A percentile compares a stretch with the other conserved stretches of the same genome.
These are phyloP conservation scores for Aspergillus tubingensis DNA, from an alignment of 2,329 filamentous ascomycete genomes.

Conservation along the genomic window DNA sequence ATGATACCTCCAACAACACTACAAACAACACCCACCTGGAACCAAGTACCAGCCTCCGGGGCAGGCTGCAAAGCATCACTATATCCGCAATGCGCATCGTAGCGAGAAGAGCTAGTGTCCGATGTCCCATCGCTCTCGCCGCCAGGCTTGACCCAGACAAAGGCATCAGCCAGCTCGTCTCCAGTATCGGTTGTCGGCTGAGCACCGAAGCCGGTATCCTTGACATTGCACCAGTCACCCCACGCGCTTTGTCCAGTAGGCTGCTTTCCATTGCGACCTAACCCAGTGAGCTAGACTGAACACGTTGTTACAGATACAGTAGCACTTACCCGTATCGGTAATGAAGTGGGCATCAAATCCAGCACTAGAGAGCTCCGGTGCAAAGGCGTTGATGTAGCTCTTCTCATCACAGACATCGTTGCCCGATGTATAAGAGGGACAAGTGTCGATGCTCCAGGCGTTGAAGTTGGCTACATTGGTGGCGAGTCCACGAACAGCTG, in stretches of 20 bases:
- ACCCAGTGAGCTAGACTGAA: background rate
- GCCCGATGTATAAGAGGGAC: constrained; percentile 47
- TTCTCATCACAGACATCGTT: constrained; percentile 57
- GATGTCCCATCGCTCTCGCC: constrained; percentile 56
- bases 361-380: constrained; percentile 48
- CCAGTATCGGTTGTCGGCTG: constrained; percentile 65
- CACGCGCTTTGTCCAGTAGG: constrained; percentile 57
- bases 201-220: constrained; percentile 64
- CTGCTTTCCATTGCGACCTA: constrained; percentile 64
- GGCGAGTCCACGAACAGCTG: constrained; percentile 54
- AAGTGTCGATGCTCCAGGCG: constrained; percentile 50
- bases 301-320: no score
- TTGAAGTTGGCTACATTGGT: constrained; percentile 65
- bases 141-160: constrained; percentile 72
- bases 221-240: constrained; percentile 71
- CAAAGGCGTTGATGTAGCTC: constrained; percentile 54
- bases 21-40: constrained; percentile 48
- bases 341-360: constrained; percentile 60
- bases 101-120: constrained; percentile 52
- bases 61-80: constrained; percentile 61
- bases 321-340: constrained; percentile 50
- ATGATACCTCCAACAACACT: constrained; percentile 27
- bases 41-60: constrained; percentile 71
- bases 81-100: constrained; percentile 58
- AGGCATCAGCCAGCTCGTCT: constrained; percentile 61